Conservation (phyloP, 495 filamentous ascomycete genomes). For the Aspergillus olivimuriae region DNA sequence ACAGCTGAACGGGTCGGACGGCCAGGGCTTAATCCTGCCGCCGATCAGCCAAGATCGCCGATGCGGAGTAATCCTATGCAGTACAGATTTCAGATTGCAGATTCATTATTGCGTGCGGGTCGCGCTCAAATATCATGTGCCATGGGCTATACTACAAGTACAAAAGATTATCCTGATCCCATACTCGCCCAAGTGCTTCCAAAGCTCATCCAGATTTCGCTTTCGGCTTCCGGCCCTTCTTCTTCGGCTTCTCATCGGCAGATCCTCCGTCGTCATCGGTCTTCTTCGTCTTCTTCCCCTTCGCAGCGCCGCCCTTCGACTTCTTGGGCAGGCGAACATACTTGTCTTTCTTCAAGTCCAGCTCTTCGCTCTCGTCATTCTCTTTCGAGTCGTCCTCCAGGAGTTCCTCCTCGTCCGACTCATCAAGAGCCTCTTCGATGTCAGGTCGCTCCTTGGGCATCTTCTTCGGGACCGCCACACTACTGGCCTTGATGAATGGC, state of each 20-base stretch:
- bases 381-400: constrained; percentile 56
- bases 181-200: constrained; percentile 8
- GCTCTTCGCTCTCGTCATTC: constrained; percentile 59
- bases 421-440: constrained; percentile 92
- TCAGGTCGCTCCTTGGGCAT: constrained; percentile 75
- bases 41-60: constrained; percentile 13
- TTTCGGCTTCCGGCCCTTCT: constrained; percentile 40
- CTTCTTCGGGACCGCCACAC: constrained; percentile 63
- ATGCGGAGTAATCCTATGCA: not conserved
- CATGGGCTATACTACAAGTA: not conserved
- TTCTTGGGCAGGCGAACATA: constrained; percentile 89
- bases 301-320: constrained; percentile 37
- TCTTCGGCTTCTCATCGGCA: constrained; percentile 50
- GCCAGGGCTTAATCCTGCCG: constrained; percentile 5
- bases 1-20: not conserved
- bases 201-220: constrained; percentile 28
- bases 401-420: constrained; percentile 69
- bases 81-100: no score
- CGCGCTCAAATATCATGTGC: no score
- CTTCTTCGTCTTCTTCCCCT: constrained; percentile 54
- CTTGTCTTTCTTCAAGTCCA: constrained; percentile 88
- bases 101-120: no score
- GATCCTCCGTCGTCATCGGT: constrained; percentile 34
- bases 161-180: not conserved
- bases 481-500: constrained; percentile 91